Base-by-base conservation (phyloP, 257 asterid genomes). In the Solanum chmielewskii region DNA sequence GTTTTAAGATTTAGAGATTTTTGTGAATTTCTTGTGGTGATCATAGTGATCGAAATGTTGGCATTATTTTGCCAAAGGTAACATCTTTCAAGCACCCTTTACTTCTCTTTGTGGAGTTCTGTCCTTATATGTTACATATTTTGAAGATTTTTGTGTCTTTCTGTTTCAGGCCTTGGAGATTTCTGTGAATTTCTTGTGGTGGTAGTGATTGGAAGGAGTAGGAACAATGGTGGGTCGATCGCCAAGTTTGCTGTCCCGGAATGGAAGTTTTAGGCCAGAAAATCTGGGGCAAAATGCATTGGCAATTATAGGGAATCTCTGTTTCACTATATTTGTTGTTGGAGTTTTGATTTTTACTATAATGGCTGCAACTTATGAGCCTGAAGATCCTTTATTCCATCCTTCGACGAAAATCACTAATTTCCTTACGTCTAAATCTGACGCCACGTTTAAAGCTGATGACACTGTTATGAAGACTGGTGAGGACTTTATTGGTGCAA, bases 391-490 rank as follows among this genome's bases (percentile, higher is more conserved):
- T 45, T n/a, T 94, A 52, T 90, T 94, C 84, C 97, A 92, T 89
- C 98, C 99, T 87, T 94, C 99, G 5, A 88, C 98, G 2, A 96
- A 93, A 90, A 94, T 95, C 88, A 93, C 98, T 2, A 91, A 59
- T 90, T 92, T 93, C 90, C 91, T 94, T 85, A 91, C 99, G 42
- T 95, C 99, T 68, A 89, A 91, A 18, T 93, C 93, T 42, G 93
- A 94, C 21, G 98, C 99, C 88, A 94, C 98, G 2, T 95, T 96
- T 29, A 92, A 89, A 89, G 88, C 98, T 77, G 99, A 96, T 74
- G 82, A 90, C 12, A 93, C 92, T 64, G 95, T 95, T 70, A 94
- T 97, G 11, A 94, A 91, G 92, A 97, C 99, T 47, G 99, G 99
- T 35, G 98, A 97, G 95, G 98, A 97, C 87, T 97, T 97, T 74